These are phyloP conservation scores for Lactifluus pinguis DNA, from an alignment of 768 basidiomycete genomes.

Conservation along the genomic window DNA sequence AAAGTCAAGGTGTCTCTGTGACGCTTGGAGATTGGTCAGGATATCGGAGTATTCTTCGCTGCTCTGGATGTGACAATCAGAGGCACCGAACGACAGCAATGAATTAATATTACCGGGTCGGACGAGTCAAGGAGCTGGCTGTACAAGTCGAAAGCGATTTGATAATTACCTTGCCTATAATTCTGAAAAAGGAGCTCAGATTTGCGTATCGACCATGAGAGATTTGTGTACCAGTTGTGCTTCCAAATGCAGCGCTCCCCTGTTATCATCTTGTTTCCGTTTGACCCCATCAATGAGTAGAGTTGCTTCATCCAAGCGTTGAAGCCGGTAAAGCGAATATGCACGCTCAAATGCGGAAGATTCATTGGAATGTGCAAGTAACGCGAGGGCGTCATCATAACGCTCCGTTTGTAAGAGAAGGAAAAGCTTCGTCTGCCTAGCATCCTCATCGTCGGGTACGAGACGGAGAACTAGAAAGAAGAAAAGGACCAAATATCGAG, in stretches of 20 bases:
- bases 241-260: slow-evolving; percentile 70
- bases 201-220: slow-evolving; percentile 2
- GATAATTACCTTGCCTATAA: slow-evolving; percentile 72
- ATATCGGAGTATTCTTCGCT: slow-evolving; percentile 87
- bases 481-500: neutral
- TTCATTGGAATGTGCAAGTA: slow-evolving; percentile 36
- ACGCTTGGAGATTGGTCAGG: slow-evolving; percentile 73
- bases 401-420: slow-evolving; percentile 81
- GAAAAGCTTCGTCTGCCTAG: slow-evolving; percentile 77
- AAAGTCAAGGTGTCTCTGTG: slow-evolving; percentile 79
- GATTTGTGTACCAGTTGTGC: slow-evolving; percentile 68
- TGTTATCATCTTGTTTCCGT: slow-evolving; percentile 31
- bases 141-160: slow-evolving; percentile 67
- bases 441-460: slow-evolving; percentile 58
- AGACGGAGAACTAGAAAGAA: slow-evolving; percentile 54
- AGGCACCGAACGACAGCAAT: neutral
- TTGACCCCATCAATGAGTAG: slow-evolving; percentile 43
- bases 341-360: slow-evolving; percentile 54
- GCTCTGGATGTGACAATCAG: slow-evolving; percentile 37
- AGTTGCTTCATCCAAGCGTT: slow-evolving; percentile 60
- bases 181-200: slow-evolving; percentile 35
- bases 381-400: slow-evolving; percentile 56
- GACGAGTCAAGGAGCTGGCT: slow-evolving; percentile 72
- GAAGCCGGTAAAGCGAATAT: slow-evolving; percentile 81
- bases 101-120: slow-evolving; percentile 46